A percentile compares a stretch with the other conserved stretches of the same genome.
These are phyloP conservation scores for Rhizophagus clarus DNA, from an alignment of 192 early-diverging fungal species.

Conservation along the genomic window DNA sequence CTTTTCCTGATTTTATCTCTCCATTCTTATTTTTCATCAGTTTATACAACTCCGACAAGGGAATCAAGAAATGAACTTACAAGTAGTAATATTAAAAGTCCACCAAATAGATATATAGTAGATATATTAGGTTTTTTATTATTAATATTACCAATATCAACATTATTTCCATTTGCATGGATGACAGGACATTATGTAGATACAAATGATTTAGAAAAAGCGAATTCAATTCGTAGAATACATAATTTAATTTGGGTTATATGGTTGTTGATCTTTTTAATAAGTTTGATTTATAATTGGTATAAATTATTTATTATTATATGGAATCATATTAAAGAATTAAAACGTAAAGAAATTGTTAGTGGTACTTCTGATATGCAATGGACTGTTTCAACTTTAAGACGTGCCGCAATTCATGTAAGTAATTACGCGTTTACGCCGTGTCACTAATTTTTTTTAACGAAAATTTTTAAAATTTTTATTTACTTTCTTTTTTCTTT, in stretches of 20 bases:
- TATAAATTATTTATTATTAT: not conserved
- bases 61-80: not conserved
- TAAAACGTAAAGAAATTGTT: not conserved
- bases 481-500: not conserved
- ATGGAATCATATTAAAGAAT: not conserved
- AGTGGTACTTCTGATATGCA: not conserved
- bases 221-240: not conserved
- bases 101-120: not conserved
- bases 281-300: not conserved
- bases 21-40: not conserved
- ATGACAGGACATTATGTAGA: not conserved
- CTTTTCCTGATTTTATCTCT: too few species aligned
- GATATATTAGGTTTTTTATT: not conserved
- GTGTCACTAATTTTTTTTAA: too few species aligned
- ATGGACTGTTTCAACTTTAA: slow-evolving; percentile 8
- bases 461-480: too few species aligned
- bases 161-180: slow-evolving; percentile 3
- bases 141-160: not conserved
- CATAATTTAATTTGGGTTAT: not conserved
- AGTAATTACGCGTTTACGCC: too few species aligned
- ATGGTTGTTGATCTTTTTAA: not conserved
- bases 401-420: not conserved
- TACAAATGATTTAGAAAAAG: not conserved
- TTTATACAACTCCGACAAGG: not conserved
- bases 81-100: too few species aligned